phyloP scores from a whole-genome alignment of 345 rosid species.

The Noccaea caerulescens region DNA sequence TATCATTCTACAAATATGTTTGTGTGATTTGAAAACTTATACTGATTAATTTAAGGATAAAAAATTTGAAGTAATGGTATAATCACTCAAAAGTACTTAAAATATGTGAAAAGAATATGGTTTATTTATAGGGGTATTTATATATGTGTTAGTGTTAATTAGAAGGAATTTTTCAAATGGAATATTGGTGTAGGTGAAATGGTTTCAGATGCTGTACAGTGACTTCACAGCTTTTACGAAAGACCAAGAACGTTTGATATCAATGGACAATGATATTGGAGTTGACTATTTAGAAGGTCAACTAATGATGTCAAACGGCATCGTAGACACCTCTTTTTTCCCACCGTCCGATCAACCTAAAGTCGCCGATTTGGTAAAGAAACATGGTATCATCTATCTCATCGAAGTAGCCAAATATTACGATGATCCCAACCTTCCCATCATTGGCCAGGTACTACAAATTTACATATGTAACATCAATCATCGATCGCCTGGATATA shows the following conservation, averaged over 20 bases:
- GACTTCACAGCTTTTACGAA: constrained; percentile 69
- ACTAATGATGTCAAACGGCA: constrained; percentile 52
- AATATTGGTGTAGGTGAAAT: constrained; percentile 63
- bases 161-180: background rate
- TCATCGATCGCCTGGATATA: background rate
- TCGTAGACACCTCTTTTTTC: constrained; percentile 64
- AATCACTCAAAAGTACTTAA: background rate
- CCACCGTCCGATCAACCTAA: constrained; percentile 52
- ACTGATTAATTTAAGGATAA: background rate
- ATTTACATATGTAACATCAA: constrained; percentile 30
- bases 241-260: constrained; percentile 82
- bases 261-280: constrained; percentile 48
- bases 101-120: background rate
- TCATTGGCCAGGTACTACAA: constrained; percentile 46
- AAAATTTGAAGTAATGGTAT: background rate
- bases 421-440: constrained; percentile 50
- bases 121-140: background rate
- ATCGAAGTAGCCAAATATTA: constrained; percentile 86
- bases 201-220: constrained; percentile 83
- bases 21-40: background rate
- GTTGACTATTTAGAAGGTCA: constrained; percentile 90
- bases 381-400: constrained; percentile 62
- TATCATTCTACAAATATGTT: background rate
- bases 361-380: constrained; percentile 52
- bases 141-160: background rate